These are phyloP conservation scores for Boletus reticulatus DNA, from an alignment of 768 basidiomycete species.

Conservation along the genomic window DNA sequence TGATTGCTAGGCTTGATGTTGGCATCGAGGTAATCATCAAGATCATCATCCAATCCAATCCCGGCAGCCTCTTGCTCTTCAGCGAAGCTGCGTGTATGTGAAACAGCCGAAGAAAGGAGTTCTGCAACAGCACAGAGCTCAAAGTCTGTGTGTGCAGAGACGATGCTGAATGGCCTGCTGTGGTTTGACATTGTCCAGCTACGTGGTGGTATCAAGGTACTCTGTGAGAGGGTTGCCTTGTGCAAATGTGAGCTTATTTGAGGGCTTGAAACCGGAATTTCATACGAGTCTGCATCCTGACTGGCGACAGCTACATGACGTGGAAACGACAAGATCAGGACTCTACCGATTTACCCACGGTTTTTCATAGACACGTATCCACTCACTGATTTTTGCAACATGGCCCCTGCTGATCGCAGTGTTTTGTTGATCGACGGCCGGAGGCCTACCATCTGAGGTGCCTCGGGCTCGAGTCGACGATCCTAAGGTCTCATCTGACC, in stretches of 20 bases:
- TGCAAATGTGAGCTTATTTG: constrained; percentile 20
- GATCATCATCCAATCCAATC: constrained; percentile 25
- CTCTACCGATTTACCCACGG: constrained; percentile 22
- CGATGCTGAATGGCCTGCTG: constrained; percentile 38
- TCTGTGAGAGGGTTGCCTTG: constrained; percentile 22
- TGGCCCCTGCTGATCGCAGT: constrained; percentile 18
- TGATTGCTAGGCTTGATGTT: constrained; percentile 14
- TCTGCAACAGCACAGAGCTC: constrained; percentile 54
- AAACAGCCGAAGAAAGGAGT: constrained; percentile 38
- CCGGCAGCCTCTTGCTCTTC: constrained; percentile 26
- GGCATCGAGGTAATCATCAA: constrained; percentile 30
- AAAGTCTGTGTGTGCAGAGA: constrained; percentile 47
- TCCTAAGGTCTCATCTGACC: constrained; percentile 33
- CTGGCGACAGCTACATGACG: constrained; percentile 22
- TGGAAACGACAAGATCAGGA: constrained; percentile 23
- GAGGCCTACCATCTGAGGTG: constrained; percentile 62
- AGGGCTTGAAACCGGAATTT: constrained; percentile 10
- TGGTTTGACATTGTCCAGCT: constrained; percentile 26
- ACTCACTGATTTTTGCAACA: constrained; percentile 28
- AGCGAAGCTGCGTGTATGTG: constrained; percentile 19
- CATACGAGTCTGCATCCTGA: constrained; percentile 15
- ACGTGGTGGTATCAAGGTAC: constrained; percentile 22
- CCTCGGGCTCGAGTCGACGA: constrained; percentile 51
- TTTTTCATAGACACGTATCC: constrained; percentile 12
- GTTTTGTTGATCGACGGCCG: constrained; percentile 30